Conservation (phyloP, 106 monocot species). For the Acanthochlamys bracteata region DNA sequence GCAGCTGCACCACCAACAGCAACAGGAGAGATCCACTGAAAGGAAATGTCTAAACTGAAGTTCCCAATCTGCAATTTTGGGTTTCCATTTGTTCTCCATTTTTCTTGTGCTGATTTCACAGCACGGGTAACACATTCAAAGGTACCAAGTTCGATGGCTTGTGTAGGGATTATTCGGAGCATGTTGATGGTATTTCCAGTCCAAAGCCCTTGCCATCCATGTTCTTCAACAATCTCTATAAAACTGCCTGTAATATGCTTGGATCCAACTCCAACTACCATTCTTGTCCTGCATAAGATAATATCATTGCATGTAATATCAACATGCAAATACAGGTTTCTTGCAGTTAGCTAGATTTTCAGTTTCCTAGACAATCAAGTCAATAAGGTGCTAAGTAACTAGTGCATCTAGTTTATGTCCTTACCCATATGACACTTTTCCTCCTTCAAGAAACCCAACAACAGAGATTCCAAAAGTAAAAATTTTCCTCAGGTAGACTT, state of each 20-base stretch:
- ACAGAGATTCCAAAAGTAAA: too few species aligned
- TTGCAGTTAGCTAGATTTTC: too few species aligned
- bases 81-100: conserved; percentile 33
- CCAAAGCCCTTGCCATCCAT: conserved; percentile 90
- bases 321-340: too few species aligned
- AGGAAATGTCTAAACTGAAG: conserved; percentile 35
- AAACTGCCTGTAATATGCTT: conserved; percentile 68
- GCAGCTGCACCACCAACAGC: conserved; percentile 93
- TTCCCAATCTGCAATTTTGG: conserved; percentile 34
- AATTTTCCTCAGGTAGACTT: too few species aligned
- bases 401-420: too few species aligned
- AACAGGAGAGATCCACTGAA: conserved; percentile 75
- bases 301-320: neutral
- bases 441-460: too few species aligned
- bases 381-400: too few species aligned
- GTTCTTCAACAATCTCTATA: conserved; percentile 54
- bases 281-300: conserved; percentile 65
- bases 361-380: too few species aligned
- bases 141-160: conserved; percentile 81
- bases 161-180: conserved; percentile 87
- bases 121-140: conserved; percentile 73
- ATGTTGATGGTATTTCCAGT: conserved; percentile 89
- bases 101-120: conserved; percentile 45
- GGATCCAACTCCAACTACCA: conserved; percentile 93
- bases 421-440: too few species aligned